Evolutionary conservation across 768 basidiomycete genomes (phyloP).

Genomic region (Auricularia cornea): DNA sequence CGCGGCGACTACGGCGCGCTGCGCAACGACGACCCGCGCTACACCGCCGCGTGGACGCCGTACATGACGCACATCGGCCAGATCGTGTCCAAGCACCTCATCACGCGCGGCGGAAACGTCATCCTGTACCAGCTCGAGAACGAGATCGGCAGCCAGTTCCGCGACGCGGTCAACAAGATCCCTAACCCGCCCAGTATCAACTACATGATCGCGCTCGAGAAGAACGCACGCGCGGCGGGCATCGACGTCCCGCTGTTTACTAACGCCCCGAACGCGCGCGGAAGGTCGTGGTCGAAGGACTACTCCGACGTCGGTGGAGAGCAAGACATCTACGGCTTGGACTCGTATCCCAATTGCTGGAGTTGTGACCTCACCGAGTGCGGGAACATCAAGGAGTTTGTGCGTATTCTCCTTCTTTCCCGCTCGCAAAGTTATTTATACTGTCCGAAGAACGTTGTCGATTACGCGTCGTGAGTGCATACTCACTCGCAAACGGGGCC

Average conservation of each 20-base stretch:
- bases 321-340: background rate
- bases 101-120: conserved; percentile 48
- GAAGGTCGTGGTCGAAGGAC: background rate
- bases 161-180: background rate
- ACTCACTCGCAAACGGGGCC: background rate
- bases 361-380: background rate
- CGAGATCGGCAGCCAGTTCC: conserved; percentile 11
- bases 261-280: background rate
- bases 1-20: conserved; percentile 35
- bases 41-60: conserved; percentile 43
- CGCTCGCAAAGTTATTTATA: background rate
- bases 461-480: background rate
- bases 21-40: conserved; percentile 42
- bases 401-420: background rate
- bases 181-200: background rate
- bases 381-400: background rate
- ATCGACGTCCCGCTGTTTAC: background rate
- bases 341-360: conserved; percentile 1
- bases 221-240: background rate
- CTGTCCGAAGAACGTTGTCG: background rate
- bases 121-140: conserved; percentile 48
- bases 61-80: conserved; percentile 45
- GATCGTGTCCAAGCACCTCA: conserved; percentile 45
- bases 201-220: background rate
- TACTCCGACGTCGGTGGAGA: background rate